Conservation (phyloP, 2,329 filamentous ascomycete genomes). For the Cryphonectria nitschkei region DNA sequence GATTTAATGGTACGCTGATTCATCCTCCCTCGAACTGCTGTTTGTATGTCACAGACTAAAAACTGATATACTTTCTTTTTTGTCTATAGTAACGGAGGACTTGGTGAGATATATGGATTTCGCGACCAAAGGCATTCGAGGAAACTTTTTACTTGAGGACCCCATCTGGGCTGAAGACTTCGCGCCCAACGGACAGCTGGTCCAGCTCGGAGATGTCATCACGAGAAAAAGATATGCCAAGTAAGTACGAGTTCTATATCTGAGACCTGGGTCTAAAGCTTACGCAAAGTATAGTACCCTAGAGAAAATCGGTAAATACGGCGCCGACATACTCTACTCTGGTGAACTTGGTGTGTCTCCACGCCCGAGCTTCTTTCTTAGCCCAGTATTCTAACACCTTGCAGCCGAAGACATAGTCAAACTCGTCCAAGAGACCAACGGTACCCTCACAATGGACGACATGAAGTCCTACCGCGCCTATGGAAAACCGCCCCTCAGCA, state of each 20-base stretch:
- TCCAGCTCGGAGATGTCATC: slow-evolving; percentile 76
- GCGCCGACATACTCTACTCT: slow-evolving; percentile 48
- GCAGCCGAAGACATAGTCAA: slow-evolving; percentile 73
- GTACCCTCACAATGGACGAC: slow-evolving; percentile 85
- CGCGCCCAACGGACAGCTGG: slow-evolving; percentile 73
- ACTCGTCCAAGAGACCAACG: slow-evolving; percentile 69
- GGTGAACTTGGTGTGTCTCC: slow-evolving; percentile 40
- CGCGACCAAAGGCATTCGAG: slow-evolving; percentile 40
- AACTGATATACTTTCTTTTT: neutral
- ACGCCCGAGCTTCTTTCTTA: neutral
- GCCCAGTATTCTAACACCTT: slow-evolving; percentile 31
- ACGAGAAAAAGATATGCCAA: slow-evolving; percentile 78
- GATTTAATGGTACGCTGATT: slow-evolving; percentile 57
- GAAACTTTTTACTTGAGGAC: slow-evolving; percentile 73
- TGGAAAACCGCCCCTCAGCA: slow-evolving; percentile 61
- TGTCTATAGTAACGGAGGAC: slow-evolving; percentile 66
- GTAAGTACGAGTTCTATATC: slow-evolving; percentile 34
- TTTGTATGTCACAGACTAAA: neutral
- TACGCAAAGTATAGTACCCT: slow-evolving; percentile 56
- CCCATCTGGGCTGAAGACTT: slow-evolving; percentile 86
- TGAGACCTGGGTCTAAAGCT: neutral
- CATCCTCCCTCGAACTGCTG: neutral
- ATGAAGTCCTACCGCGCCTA: slow-evolving; percentile 72
- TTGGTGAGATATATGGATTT: slow-evolving; percentile 72
- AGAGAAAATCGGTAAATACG: slow-evolving; percentile 73